phyloP scores from a whole-genome alignment of 208 protist species.

The Strigomonas oncopelti region DNA sequence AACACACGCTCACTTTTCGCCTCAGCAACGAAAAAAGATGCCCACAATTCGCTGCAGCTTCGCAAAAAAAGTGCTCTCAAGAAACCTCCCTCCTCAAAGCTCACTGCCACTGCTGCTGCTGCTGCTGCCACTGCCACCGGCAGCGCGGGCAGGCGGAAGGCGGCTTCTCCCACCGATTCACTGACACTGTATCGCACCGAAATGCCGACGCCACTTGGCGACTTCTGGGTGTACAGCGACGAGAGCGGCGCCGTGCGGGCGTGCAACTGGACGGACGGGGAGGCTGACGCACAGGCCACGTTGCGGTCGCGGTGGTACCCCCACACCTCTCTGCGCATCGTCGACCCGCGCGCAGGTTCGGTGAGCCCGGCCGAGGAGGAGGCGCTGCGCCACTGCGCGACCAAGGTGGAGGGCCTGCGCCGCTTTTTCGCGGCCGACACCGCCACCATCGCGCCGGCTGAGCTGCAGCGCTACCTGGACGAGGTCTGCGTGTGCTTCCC shows the following conservation, averaged over 20 bases:
- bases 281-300: constrained; percentile 16
- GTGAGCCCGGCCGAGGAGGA: not conserved
- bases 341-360: constrained; percentile 6
- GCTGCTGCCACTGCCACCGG: not conserved
- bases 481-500: constrained; percentile 34
- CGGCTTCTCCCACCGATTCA: not conserved
- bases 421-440: not conserved
- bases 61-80: not conserved
- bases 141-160: not conserved
- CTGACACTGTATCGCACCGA: constrained; percentile 41
- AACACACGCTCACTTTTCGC: not conserved
- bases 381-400: not conserved
- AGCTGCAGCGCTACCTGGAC: constrained; percentile 31
- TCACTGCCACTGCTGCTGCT: not conserved
- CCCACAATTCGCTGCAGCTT: not conserved
- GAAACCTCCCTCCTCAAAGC: not conserved
- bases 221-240: constrained; percentile 55
- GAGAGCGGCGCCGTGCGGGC: constrained; percentile 46
- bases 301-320: constrained; percentile 32
- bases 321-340: constrained; percentile 5
- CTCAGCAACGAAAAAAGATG: not conserved
- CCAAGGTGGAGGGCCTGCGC: not conserved
- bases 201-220: constrained; percentile 40
- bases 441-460: not conserved
- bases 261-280: constrained; percentile 46